A percentile compares a stretch with the other conserved stretches of the same genome.
Evolutionary conservation across 257 asterid genomes (phyloP).

Genomic region (Leptodermis oblonga): DNA sequence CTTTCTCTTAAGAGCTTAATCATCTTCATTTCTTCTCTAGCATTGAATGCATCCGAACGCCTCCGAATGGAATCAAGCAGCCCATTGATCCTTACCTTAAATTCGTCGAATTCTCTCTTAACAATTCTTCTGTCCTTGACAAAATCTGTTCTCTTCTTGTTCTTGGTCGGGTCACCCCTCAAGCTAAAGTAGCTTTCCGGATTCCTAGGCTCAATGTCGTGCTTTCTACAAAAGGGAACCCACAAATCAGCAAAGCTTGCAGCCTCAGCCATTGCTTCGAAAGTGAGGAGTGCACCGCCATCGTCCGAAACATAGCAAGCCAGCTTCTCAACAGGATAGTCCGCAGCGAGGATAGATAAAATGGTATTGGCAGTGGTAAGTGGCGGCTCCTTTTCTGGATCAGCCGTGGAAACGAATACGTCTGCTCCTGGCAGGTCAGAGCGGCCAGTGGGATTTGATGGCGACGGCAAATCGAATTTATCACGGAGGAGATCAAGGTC

Average conservation of each 20-base stretch:
- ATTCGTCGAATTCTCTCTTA: conserved; percentile 23
- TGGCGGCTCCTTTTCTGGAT: conserved; percentile 25
- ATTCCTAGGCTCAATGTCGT: conserved; percentile 22
- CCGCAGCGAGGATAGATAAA: conserved; percentile 22
- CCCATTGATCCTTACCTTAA: conserved; percentile 12
- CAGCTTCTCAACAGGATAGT: conserved; percentile 26
- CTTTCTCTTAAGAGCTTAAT: conserved; percentile 10
- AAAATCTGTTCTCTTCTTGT: conserved; percentile 21
- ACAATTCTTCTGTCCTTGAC: conserved; percentile 23
- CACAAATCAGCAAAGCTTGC: too few relatives aligned
- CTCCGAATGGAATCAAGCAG: conserved; percentile 11
- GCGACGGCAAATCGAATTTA: conserved; percentile 17
- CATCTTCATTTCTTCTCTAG: conserved; percentile 16
- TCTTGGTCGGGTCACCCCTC: conserved; percentile 17
- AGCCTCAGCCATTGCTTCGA: too few relatives aligned
- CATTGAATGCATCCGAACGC: conserved; percentile 17
- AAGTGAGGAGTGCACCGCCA: too few relatives aligned
- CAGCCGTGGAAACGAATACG: too few relatives aligned
- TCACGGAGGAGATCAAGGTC: conserved; percentile 15
- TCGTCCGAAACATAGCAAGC: conserved; percentile 22
- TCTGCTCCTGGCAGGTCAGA: conserved; percentile 22
- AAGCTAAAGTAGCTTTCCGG: conserved; percentile 19
- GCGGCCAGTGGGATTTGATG: conserved; percentile 17
- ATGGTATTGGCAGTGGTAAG: conserved; percentile 24
- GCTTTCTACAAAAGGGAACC: too few relatives aligned